Percentiles rank a stretch among this genome's conserved stretches.
These are phyloP conservation scores for Mycena rebaudengoi DNA, from an alignment of 768 basidiomycete species.

Conservation along the genomic window DNA sequence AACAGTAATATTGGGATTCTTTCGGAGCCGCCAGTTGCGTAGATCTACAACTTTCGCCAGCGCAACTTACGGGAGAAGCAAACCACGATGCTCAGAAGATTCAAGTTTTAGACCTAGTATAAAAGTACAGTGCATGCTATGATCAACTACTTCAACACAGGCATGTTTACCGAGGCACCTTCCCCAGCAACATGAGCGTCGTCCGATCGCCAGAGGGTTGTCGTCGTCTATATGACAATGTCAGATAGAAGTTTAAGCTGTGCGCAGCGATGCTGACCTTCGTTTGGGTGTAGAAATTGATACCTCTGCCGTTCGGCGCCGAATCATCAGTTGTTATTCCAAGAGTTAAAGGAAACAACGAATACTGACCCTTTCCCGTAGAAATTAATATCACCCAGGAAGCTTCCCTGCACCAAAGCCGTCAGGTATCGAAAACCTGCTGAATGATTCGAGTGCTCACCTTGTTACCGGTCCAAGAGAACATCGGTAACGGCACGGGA, in stretches of 20 bases:
- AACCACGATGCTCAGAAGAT: too few species aligned
- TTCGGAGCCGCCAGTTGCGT: too few species aligned
- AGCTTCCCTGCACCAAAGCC: constrained; percentile 49
- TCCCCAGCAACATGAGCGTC: constrained; percentile 72
- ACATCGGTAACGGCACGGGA: constrained; percentile 92
- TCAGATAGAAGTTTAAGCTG: neutral
- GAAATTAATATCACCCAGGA: constrained; percentile 89
- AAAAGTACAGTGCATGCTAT: constrained; percentile 5
- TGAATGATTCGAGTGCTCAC: constrained; percentile 33
- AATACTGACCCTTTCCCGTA: constrained; percentile 81
- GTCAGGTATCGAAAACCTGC: neutral
- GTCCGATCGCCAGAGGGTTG: constrained; percentile 90
- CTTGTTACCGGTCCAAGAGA: constrained; percentile 97
- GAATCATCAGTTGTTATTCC: neutral
- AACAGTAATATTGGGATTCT: too few species aligned
- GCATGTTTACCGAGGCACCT: constrained; percentile 86
- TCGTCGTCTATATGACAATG: constrained; percentile 71
- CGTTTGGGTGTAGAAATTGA: constrained; percentile 96
- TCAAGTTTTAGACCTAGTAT: neutral
- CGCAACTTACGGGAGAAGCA: too few species aligned
- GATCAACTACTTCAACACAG: constrained; percentile 37
- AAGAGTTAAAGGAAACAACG: neutral
- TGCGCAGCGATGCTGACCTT: constrained; percentile 60
- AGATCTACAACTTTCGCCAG: too few species aligned
- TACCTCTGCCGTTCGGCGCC: constrained; percentile 57